These are phyloP conservation scores for Phytophthora agathidicida DNA, from an alignment of 352 stramenopile species.

Conservation along the genomic window DNA sequence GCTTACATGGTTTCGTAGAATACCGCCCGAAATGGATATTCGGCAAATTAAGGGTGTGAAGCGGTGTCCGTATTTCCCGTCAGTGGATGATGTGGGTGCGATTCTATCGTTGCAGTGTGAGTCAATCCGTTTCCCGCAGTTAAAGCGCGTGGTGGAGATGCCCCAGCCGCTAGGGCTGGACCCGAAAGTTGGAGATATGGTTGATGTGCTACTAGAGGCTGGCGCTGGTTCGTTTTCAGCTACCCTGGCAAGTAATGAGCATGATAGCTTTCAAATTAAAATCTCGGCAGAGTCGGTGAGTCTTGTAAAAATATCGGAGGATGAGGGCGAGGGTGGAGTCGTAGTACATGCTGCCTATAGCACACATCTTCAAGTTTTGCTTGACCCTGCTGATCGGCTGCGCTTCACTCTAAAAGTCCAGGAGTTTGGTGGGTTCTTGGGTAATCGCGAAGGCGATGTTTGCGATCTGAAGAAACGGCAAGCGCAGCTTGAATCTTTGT, in stretches of 20 bases:
- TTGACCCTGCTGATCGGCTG: slow-evolving; percentile 68
- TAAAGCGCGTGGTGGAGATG: slow-evolving; percentile 66
- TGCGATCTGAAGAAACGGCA: slow-evolving; percentile 65
- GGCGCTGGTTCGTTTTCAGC: slow-evolving; percentile 76
- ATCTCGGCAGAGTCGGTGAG: slow-evolving; percentile 57
- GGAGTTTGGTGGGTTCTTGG: slow-evolving; percentile 77
- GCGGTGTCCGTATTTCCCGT: slow-evolving; percentile 65
- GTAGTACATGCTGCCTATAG: slow-evolving; percentile 62
- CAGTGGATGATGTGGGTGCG: slow-evolving; percentile 70
- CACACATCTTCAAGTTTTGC: slow-evolving; percentile 67
- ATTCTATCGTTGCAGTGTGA: slow-evolving; percentile 64
- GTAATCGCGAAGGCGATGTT: slow-evolving; percentile 56
- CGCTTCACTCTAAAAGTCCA: slow-evolving; percentile 82
- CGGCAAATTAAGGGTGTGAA: slow-evolving; percentile 69
- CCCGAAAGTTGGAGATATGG: slow-evolving; percentile 67
- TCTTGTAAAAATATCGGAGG: slow-evolving; percentile 78
- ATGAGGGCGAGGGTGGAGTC: slow-evolving; percentile 67
- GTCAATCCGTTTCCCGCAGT: slow-evolving; percentile 66
- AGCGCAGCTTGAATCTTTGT: slow-evolving; percentile 47
- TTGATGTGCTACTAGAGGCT: slow-evolving; percentile 75
- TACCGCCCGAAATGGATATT: slow-evolving; percentile 48
- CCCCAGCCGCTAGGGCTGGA: slow-evolving; percentile 54
- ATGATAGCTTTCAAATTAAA: slow-evolving; percentile 85
- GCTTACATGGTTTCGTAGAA: slow-evolving; percentile 78
- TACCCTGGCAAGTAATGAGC: slow-evolving; percentile 77